A percentile compares a stretch with the other conserved stretches of the same genome.
Evolutionary conservation across 2,329 filamentous ascomycete genomes (phyloP).

Genomic region (Septoria linicola): DNA sequence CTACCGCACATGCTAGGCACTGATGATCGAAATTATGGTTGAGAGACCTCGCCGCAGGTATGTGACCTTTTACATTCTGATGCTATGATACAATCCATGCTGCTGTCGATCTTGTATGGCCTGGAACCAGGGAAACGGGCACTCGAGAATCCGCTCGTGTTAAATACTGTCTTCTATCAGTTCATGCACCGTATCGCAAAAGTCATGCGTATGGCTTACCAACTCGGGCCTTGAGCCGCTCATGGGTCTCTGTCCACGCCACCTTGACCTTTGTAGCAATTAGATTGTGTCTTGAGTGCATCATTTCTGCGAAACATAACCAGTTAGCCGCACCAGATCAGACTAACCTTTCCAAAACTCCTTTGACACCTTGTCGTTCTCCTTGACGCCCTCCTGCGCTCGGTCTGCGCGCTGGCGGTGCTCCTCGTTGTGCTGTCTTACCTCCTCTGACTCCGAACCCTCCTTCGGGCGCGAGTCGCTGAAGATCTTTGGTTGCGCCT

Average conservation of each 20-base stretch:
- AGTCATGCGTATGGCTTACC: not conserved
- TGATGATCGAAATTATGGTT: too few relatives aligned
- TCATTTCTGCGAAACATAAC: too few relatives aligned
- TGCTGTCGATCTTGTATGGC: conserved; percentile 7
- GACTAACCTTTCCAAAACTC: conserved; percentile 13
- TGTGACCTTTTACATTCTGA: conserved; percentile 1
- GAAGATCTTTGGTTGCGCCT: conserved; percentile 16
- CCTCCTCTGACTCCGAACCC: conserved; percentile 14
- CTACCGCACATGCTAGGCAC: too few relatives aligned
- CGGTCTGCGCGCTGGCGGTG: conserved; percentile 45
- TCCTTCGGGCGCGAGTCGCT: conserved; percentile 11
- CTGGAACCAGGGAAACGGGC: too few relatives aligned
- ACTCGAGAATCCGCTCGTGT: too few relatives aligned
- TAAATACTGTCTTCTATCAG: too few relatives aligned
- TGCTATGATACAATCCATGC: conserved; percentile 9
- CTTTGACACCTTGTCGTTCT: conserved; percentile 12
- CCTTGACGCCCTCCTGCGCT: conserved; percentile 28
- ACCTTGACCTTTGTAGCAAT: conserved; percentile 2
- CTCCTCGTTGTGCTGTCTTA: conserved; percentile 39
- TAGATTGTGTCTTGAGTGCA: conserved; percentile 5
- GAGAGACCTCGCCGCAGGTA: too few relatives aligned
- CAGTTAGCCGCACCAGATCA: not conserved
- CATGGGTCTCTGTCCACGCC: conserved; percentile 2
- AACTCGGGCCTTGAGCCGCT: not conserved
- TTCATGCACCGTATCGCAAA: not conserved